Evolutionary conservation across 768 basidiomycete species (phyloP), one percentile per base, ranked within the genome.

Genomic region (Serendipita indica): DNA sequence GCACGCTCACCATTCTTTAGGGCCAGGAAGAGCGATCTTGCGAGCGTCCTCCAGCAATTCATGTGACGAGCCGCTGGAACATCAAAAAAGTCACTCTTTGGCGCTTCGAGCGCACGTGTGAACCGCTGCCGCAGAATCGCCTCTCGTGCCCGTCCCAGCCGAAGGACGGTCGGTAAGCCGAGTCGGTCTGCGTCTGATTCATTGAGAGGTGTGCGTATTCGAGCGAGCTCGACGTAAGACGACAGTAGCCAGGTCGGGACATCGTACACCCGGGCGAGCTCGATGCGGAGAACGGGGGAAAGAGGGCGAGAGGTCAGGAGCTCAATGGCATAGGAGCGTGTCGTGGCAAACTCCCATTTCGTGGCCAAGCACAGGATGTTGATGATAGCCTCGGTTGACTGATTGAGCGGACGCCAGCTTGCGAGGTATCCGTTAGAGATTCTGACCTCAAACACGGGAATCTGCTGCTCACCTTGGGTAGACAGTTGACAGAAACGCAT

Each of bases 201-300:
- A 33, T 33, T 54, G n/a, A 54, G 32, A 28, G 49, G 49, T 5
- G 49, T 54, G 30, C 49, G 49, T 16, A 54, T 20, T 28, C 49
- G 22, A 7, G 57, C 57, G 18, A 58, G 25, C 39, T 58, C 39
- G 39, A 37, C 35, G 57, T 39, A 58, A 10, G 57, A 37, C 10
- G 57, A 18, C 25, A 37, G 33, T 12, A 58, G 35, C 57, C 57
- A 58, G 16, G 14, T 33, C 13, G 34, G 35, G 13, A 39, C 27
- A 18, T 28, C 57, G 35, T 39, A 58, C 14, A 3, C 57, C 20
- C 57, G 57, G n/a, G 57, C 57, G 34, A 58, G 57, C 39, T 39
- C 57, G 20, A 58, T 41, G 2, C 57, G 33, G 5, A 39, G 27
- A 25, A 41, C 39, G 18, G 57, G 57, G 14, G 57, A 39, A n/a